Evolutionary conservation across 176 grass and related monocot genomes (phyloP).

Genomic region (Areca catechu): DNA sequence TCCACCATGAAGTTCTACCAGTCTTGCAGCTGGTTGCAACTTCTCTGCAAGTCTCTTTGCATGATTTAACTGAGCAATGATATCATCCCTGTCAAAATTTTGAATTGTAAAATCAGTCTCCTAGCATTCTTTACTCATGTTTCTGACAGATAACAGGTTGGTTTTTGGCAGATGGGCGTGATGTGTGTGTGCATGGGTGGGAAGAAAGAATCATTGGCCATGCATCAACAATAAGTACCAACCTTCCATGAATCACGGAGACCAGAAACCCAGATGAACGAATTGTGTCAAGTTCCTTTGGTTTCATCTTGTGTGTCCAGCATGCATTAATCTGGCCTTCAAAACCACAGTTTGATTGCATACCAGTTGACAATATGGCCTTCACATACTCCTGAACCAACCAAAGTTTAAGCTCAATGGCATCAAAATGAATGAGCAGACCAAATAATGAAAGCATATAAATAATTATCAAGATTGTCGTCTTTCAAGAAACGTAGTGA

Average conservation of each 20-base stretch:
- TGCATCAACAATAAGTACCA: conserved; percentile 1
- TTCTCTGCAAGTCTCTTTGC: conserved; percentile 65
- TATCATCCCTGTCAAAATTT: conserved; percentile 45
- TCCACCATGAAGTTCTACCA: conserved; percentile 88
- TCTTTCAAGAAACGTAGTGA: too few species aligned
- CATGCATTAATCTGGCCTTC: conserved; percentile 95
- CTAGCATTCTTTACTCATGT: too few species aligned
- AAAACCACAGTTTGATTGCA: conserved; percentile 91
- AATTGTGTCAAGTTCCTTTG: conserved; percentile 63
- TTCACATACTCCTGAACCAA: conserved; percentile 70
- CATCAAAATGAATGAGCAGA: too few species aligned
- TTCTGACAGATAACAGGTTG: too few species aligned
- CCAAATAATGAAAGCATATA: too few species aligned
- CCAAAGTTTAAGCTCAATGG: too few species aligned
- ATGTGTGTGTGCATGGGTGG: too few species aligned
- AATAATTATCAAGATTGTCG: too few species aligned
- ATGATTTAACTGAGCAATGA: conserved; percentile 78
- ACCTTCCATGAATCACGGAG: conserved; percentile 98
- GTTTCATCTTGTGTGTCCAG: conserved; percentile 76
- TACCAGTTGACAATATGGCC: conserved; percentile 75
- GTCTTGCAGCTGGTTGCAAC: conserved; percentile 72
- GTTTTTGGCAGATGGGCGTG: too few species aligned
- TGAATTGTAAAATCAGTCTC: background rate
- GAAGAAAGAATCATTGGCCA: background rate
- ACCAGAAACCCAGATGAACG: conserved; percentile 62